A percentile compares a stretch with the other conserved stretches of the same genome.
These are phyloP conservation scores for Ceriops zippeliana DNA, from an alignment of 345 rosid species.

Conservation along the genomic window DNA sequence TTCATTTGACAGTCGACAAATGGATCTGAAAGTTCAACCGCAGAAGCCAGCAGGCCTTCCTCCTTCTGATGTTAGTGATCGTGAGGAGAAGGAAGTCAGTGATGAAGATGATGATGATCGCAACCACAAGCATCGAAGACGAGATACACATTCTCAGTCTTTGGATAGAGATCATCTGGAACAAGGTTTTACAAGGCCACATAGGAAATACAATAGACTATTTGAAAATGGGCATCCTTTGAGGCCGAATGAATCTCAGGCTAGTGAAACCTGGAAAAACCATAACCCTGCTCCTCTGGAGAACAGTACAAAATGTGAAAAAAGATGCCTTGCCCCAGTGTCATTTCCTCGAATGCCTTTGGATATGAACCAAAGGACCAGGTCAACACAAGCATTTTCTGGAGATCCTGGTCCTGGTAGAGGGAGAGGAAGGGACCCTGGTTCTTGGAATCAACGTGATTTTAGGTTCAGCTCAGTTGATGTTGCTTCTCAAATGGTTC, in stretches of 20 bases:
- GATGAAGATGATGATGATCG: slow-evolving; percentile 98
- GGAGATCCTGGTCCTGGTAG: slow-evolving; percentile 67
- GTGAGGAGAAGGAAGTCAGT: slow-evolving; percentile 89
- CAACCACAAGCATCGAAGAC: slow-evolving; percentile 91
- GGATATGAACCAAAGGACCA: slow-evolving; percentile 58
- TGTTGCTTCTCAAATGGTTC: slow-evolving; percentile 74
- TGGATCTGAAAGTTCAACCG: slow-evolving; percentile 78
- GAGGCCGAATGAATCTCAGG: slow-evolving; percentile 56
- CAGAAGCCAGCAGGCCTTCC: slow-evolving; percentile 55
- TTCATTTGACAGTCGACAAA: slow-evolving; percentile 25
- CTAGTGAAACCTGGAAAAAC: slow-evolving; percentile 42
- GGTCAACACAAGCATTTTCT: slow-evolving; percentile 51
- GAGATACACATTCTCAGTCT: slow-evolving; percentile 66
- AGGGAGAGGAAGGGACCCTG: slow-evolving; percentile 83
- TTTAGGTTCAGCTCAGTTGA: slow-evolving; percentile 58
- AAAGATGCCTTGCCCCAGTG: slow-evolving; percentile 49
- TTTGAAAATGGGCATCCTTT: slow-evolving; percentile 61
- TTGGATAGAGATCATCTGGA: slow-evolving; percentile 63
- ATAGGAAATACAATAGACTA: slow-evolving; percentile 59
- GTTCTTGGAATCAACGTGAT: slow-evolving; percentile 71
- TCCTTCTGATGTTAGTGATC: slow-evolving; percentile 64
- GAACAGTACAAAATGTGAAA: slow-evolving; percentile 49
- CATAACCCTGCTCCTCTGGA: slow-evolving; percentile 37
- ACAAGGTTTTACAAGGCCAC: slow-evolving; percentile 51
- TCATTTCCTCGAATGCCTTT: slow-evolving; percentile 44